These are phyloP conservation scores for Tricladium varicosporioides DNA, from an alignment of 2,329 filamentous ascomycete genomes.

Conservation along the genomic window DNA sequence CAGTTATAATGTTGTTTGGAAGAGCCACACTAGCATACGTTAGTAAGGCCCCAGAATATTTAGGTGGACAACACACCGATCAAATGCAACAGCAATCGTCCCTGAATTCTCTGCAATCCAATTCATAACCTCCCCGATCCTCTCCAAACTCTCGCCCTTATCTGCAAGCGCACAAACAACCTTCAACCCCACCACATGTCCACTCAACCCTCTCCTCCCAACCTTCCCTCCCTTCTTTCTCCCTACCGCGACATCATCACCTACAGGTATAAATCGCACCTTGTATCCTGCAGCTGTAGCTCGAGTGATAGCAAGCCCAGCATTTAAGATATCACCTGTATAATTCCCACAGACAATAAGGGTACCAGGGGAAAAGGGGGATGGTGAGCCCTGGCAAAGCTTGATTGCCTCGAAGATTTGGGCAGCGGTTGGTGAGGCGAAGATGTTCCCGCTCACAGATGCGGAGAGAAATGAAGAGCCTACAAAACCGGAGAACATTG, in stretches of 20 bases:
- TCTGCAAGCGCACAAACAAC: slow-evolving; percentile 32
- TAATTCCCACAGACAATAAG: slow-evolving; percentile 41
- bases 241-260: slow-evolving; percentile 44
- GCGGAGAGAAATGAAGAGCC: slow-evolving; percentile 39
- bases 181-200: slow-evolving; percentile 47
- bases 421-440: slow-evolving; percentile 40
- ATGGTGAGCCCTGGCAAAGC: slow-evolving; percentile 19
- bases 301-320: slow-evolving; percentile 40
- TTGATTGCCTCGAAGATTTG: slow-evolving; percentile 40
- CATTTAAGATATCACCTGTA: slow-evolving; percentile 42
- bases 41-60: not conserved
- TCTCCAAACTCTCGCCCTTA: slow-evolving; percentile 21
- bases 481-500: slow-evolving; percentile 43
- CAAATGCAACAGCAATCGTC: slow-evolving; percentile 48
- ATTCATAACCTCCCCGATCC: slow-evolving; percentile 25
- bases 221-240: slow-evolving; percentile 47
- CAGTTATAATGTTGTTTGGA: slow-evolving; percentile 26
- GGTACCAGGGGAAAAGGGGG: slow-evolving; percentile 18
- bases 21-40: slow-evolving; percentile 23
- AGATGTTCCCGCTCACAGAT: slow-evolving; percentile 40
- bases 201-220: slow-evolving; percentile 48
- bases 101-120: slow-evolving; percentile 36
- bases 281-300: slow-evolving; percentile 30
- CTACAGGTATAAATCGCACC: slow-evolving; percentile 24
- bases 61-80: slow-evolving; percentile 39